Evolutionary conservation across 208 protist genomes (phyloP).

Genomic region (Spongospora subterranea): DNA sequence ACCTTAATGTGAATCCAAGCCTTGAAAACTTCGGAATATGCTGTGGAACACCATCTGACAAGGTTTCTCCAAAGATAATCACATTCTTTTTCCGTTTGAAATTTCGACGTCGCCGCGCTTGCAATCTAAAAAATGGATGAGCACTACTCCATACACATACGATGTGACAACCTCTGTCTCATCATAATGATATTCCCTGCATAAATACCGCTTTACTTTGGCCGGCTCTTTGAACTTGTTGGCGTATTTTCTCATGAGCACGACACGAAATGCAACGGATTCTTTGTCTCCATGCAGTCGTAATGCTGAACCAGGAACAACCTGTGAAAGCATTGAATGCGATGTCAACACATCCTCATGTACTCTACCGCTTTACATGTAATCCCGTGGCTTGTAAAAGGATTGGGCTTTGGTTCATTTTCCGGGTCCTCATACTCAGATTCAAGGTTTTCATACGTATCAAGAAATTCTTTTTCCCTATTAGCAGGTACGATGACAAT

Average conservation of each 20-base stretch:
- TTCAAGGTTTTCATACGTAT: slow-evolving; percentile 16
- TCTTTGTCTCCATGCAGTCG: background rate
- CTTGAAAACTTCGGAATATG: slow-evolving; percentile 55
- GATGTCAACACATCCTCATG: background rate
- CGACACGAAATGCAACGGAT: background rate
- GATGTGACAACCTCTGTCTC: background rate
- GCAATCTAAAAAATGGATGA: background rate
- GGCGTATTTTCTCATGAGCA: slow-evolving; percentile 7
- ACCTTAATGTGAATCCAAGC: slow-evolving; percentile 53
- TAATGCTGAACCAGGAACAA: slow-evolving; percentile 3
- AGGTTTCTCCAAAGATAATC: slow-evolving; percentile 55
- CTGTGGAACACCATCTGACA: slow-evolving; percentile 42
- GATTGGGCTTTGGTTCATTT: background rate
- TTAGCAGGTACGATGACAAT: background rate
- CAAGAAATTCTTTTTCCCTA: slow-evolving; percentile 3
- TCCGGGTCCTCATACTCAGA: background rate
- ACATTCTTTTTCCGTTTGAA: background rate
- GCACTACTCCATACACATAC: background rate
- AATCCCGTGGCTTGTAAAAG: background rate
- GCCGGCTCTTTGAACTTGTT: slow-evolving; percentile 26
- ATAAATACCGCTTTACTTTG: background rate
- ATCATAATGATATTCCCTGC: slow-evolving; percentile 48
- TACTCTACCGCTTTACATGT: background rate
- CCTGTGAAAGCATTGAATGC: background rate
- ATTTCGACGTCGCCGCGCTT: slow-evolving; percentile 1